These are phyloP conservation scores for Vanrija humicola DNA, from an alignment of 1,284 basidiomycete genomes.

Conservation along the genomic window DNA sequence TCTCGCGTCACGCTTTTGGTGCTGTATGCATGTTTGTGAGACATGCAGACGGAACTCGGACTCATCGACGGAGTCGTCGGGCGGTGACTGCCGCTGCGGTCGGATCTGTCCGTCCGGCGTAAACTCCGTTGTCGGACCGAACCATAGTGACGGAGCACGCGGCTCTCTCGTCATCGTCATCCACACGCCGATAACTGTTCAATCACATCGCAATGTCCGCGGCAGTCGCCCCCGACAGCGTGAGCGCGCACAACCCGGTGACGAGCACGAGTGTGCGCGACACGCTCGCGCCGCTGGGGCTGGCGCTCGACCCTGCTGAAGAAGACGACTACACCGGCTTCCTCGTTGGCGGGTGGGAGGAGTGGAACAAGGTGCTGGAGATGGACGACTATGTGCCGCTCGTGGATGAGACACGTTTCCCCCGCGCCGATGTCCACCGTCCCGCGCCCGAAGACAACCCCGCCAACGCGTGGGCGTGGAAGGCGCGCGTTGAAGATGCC, in stretches of 20 bases:
- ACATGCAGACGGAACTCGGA: no score
- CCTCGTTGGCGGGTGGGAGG: conserved; percentile 29
- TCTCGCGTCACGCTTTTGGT: no score
- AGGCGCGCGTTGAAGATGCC: conserved; percentile 11
- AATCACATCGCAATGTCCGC: conserved; percentile 18
- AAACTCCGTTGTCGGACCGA: no score
- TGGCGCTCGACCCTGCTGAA: conserved; percentile 6
- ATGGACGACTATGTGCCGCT: conserved; percentile 33
- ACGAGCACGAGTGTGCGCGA: conserved; percentile 16
- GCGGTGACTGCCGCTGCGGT: no score
- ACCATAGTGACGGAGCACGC: no score
- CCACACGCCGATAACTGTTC: background rate
- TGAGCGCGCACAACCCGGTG: conserved; percentile 29
- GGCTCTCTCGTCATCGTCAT: background rate
- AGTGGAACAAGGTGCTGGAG: conserved; percentile 27
- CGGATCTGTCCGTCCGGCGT: no score
- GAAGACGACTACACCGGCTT: conserved; percentile 18
- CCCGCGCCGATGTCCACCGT: conserved; percentile 20
- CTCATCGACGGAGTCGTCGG: no score
- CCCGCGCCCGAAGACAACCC: conserved; percentile 22
- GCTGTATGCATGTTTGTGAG: no score
- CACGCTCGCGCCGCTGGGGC: conserved; percentile 17
- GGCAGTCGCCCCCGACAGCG: conserved; percentile 17
- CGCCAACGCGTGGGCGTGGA: conserved; percentile 33
- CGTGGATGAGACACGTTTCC: conserved; percentile 27